Percentiles rank a stretch among this genome's conserved stretches.
These are phyloP conservation scores for Entomortierella chlamydospora DNA, from an alignment of 192 early-diverging fungal species.

Conservation along the genomic window DNA sequence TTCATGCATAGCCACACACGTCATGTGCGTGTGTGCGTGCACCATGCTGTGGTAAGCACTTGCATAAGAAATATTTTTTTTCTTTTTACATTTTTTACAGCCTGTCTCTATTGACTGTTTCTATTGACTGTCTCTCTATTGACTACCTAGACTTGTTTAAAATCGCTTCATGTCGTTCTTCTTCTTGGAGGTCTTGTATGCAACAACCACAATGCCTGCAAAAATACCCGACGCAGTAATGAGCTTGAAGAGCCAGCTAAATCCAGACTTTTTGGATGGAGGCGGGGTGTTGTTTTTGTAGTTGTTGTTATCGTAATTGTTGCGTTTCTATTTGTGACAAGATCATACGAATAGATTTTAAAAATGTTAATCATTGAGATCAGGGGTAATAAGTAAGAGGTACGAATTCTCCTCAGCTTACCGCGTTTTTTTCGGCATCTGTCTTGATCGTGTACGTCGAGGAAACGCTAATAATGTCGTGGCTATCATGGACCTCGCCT, in stretches of 20 bases:
- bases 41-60: too few species aligned
- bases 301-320: too few species aligned
- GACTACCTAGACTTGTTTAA: conserved; percentile 5
- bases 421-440: neutral
- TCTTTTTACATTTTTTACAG: neutral
- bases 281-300: conserved; percentile 43
- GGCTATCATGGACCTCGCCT: conserved; percentile 86
- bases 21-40: too few species aligned
- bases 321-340: conserved; percentile 15
- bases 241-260: conserved; percentile 27
- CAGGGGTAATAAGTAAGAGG: too few species aligned
- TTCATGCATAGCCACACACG: too few species aligned
- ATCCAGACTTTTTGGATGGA: conserved; percentile 10
- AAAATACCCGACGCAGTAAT: conserved; percentile 33
- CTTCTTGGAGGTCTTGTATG: conserved; percentile 33
- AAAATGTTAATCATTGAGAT: too few species aligned
- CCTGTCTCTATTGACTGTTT: too few species aligned
- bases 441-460: conserved; percentile 35
- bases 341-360: too few species aligned
- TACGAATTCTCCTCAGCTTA: too few species aligned
- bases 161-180: conserved; percentile 42
- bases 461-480: conserved; percentile 62
- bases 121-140: neutral
- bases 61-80: neutral
- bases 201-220: conserved; percentile 19